Conservation (phyloP, 1,284 basidiomycete species). For the Takashimella tepidaria region DNA sequence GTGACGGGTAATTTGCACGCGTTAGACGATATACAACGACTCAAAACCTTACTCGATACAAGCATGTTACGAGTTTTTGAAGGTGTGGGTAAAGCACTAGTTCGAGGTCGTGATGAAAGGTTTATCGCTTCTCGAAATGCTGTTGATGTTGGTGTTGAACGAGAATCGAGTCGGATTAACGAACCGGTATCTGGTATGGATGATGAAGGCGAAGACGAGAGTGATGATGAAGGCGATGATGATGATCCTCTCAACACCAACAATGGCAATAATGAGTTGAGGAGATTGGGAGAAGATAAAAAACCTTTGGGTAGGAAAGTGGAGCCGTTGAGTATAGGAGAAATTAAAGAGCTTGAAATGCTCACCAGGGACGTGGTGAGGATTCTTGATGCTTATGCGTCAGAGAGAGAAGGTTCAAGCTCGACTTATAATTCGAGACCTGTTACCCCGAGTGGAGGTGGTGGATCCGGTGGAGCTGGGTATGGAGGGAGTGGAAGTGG, state of each 20-base stretch:
- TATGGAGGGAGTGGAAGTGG: not conserved
- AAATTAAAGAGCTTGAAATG: conserved; percentile 67
- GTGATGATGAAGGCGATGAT: conserved; percentile 58
- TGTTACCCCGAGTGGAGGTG: conserved; percentile 10
- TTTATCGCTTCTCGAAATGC: conserved; percentile 15
- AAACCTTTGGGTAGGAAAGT: conserved; percentile 16
- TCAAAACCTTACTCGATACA: conserved; percentile 75
- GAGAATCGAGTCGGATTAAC: conserved; percentile 21
- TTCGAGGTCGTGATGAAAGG: conserved; percentile 27
- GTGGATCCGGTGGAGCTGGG: not conserved
- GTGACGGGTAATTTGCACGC: conserved; percentile 71
- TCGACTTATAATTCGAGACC: conserved; percentile 21
- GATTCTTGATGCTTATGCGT: conserved; percentile 53
- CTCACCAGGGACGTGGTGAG: conserved; percentile 68
- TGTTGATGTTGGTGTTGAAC: conserved; percentile 20
- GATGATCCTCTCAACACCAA: conserved; percentile 18
- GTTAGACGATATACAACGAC: conserved; percentile 75
- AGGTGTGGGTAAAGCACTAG: conserved; percentile 57
- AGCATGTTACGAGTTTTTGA: conserved; percentile 90
- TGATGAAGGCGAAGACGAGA: conserved; percentile 51
- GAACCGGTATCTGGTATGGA: conserved; percentile 27
- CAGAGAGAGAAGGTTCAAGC: conserved; percentile 35
- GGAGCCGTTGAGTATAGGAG: conserved; percentile 55
- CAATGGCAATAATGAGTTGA: not conserved
- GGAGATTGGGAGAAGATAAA: not conserved